A percentile compares a stretch with the other conserved stretches of the same genome.
Conservation (phyloP, 1,139 yeast genomes). For the Nematodospora anomalae region DNA sequence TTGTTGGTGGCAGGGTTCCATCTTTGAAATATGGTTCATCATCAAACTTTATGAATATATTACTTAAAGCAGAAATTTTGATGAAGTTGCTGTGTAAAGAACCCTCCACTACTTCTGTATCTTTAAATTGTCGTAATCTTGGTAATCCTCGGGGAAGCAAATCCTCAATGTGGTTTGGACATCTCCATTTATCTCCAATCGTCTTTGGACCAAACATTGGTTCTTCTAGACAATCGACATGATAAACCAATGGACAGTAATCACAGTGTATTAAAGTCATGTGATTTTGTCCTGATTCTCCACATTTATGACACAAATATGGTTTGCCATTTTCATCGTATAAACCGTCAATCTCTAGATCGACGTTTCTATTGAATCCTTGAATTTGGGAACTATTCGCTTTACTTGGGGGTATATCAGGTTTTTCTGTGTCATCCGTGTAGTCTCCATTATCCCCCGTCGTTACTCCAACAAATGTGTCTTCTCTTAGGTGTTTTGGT, state of each 20-base stretch:
- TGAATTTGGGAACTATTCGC: slow-evolving; percentile 41
- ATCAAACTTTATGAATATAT: slow-evolving; percentile 66
- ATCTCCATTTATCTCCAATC: slow-evolving; percentile 84
- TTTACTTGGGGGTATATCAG: slow-evolving; percentile 40
- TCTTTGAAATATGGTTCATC: slow-evolving; percentile 55
- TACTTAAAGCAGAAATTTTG: slow-evolving; percentile 43
- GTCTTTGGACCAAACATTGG: slow-evolving; percentile 78
- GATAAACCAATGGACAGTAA: slow-evolving; percentile 87
- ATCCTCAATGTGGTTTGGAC: slow-evolving; percentile 82
- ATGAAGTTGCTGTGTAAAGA: slow-evolving; percentile 38
- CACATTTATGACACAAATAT: slow-evolving; percentile 74
- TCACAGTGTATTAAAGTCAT: slow-evolving; percentile 72
- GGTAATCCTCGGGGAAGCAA: slow-evolving; percentile 38
- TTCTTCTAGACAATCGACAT: slow-evolving; percentile 79
- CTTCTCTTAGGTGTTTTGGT: slow-evolving; percentile 67
- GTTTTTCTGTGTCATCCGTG: slow-evolving; percentile 57
- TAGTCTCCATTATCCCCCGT: slow-evolving; percentile 74
- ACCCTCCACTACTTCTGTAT: slow-evolving; percentile 55
- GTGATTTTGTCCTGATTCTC: slow-evolving; percentile 59
- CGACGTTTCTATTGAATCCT: slow-evolving; percentile 41
- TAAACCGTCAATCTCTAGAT: slow-evolving; percentile 62
- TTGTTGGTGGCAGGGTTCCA: slow-evolving; percentile 21
- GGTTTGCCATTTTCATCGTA: slow-evolving; percentile 67
- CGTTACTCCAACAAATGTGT: slow-evolving; percentile 68
- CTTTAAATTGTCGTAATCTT: slow-evolving; percentile 50